A percentile compares a stretch with the other conserved stretches of the same genome.
These are phyloP conservation scores for Microthyrium microscopicum DNA, from an alignment of 2,329 filamentous ascomycete species.

Conservation along the genomic window DNA sequence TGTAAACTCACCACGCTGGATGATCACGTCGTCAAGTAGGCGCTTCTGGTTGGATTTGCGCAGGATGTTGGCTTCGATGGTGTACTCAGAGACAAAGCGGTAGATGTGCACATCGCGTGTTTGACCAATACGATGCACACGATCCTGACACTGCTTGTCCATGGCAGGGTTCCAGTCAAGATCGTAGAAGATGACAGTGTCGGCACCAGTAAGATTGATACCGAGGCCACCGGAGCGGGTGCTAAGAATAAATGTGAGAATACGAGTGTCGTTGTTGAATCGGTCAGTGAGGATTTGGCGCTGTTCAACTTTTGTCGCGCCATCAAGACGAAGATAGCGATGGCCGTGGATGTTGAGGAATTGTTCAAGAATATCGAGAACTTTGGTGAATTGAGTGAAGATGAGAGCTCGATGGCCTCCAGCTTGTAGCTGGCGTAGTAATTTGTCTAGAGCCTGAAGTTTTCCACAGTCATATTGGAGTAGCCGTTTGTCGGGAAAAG, in stretches of 20 bases:
- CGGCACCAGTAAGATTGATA: slow-evolving; percentile 90
- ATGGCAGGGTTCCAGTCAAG: slow-evolving; percentile 99
- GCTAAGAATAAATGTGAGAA: slow-evolving; percentile 88
- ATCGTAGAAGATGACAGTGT: slow-evolving; percentile 98
- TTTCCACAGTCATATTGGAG: slow-evolving; percentile 97
- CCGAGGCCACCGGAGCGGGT: slow-evolving; percentile 87
- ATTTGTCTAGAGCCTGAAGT: slow-evolving; percentile 70
- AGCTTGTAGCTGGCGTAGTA: slow-evolving; percentile 72
- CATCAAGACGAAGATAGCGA: slow-evolving; percentile 89
- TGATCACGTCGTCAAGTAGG: slow-evolving; percentile 93
- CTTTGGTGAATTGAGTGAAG: slow-evolving; percentile 99
- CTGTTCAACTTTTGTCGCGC: slow-evolving; percentile 90
- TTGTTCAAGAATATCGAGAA: slow-evolving; percentile 90
- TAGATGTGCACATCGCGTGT: slow-evolving; percentile 97
- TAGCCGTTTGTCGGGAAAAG: slow-evolving; percentile 91
- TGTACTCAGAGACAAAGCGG: slow-evolving; percentile 43
- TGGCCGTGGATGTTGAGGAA: slow-evolving; percentile 97
- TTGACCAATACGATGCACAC: slow-evolving; percentile 92
- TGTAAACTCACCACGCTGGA: slow-evolving; percentile 94
- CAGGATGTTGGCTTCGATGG: slow-evolving; percentile 94
- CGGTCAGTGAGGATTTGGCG: slow-evolving; percentile 88
- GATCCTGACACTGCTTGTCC: slow-evolving; percentile 98
- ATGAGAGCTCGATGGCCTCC: slow-evolving; percentile 89
- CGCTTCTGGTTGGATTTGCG: slow-evolving; percentile 95
- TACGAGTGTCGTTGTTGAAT: slow-evolving; percentile 88